Evolutionary conservation across 768 basidiomycete genomes (phyloP).

Genomic region (Russula foetens): DNA sequence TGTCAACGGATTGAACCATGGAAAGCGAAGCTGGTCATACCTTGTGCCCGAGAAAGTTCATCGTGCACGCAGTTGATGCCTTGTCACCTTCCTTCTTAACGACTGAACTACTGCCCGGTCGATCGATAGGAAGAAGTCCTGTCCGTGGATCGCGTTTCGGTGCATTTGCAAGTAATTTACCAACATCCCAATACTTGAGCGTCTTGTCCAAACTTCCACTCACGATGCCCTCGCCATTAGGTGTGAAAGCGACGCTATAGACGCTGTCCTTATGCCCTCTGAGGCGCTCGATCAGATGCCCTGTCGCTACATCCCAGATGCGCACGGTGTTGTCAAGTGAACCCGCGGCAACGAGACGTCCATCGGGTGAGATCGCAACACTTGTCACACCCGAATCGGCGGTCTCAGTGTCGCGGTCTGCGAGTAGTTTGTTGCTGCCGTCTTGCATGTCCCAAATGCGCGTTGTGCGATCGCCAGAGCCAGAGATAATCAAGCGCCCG

Average conservation of each 20-base stretch:
- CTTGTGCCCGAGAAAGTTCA: constrained; percentile 88
- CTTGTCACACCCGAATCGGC: constrained; percentile 56
- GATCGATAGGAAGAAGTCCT: constrained; percentile 16
- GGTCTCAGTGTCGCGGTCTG: constrained; percentile 40
- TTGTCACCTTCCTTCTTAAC: constrained; percentile 44
- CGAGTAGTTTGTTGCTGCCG: constrained; percentile 35
- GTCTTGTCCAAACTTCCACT: constrained; percentile 76
- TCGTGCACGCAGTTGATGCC: constrained; percentile 47
- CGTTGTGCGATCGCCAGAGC: constrained; percentile 70
- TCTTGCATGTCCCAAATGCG: constrained; percentile 53
- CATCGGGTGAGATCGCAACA: constrained; percentile 53
- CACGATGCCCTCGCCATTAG: constrained; percentile 81
- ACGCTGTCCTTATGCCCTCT: constrained; percentile 55
- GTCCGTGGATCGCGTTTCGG: constrained; percentile 26
- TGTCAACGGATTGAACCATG: neutral
- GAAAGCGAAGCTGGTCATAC: constrained; percentile 28
- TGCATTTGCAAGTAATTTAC: constrained; percentile 28
- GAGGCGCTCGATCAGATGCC: constrained; percentile 48
- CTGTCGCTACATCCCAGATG: constrained; percentile 60
- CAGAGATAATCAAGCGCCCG: constrained; percentile 80
- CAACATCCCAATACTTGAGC: constrained; percentile 54
- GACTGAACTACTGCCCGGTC: constrained; percentile 15
- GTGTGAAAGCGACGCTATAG: constrained; percentile 78
- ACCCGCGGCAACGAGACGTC: constrained; percentile 50
- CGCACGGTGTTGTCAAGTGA: constrained; percentile 56